phyloP scores from a whole-genome alignment of 78 protist genomes.

The Dictyostelium citrinum region DNA sequence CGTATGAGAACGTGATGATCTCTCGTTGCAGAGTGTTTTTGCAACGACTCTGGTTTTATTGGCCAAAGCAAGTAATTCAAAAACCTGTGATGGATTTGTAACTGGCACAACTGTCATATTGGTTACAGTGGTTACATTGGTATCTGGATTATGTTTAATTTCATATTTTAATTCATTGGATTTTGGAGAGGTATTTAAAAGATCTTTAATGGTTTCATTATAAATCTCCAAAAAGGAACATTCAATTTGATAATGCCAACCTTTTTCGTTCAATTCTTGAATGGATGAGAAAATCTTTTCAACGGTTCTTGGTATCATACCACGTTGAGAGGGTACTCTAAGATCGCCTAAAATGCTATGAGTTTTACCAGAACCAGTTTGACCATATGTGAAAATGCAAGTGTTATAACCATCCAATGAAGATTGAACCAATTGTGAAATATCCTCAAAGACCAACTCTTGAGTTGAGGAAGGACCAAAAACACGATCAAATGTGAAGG shows the following conservation, averaged over 20 bases:
- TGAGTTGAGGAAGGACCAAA: conserved; percentile 82
- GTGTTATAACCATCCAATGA: conserved; percentile 91
- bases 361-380: conserved; percentile 92
- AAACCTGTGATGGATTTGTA: conserved; percentile 37
- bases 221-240: conserved; percentile 84
- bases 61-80: conserved; percentile 54
- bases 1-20: conserved; percentile 90
- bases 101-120: conserved; percentile 39
- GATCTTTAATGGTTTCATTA: conserved; percentile 82
- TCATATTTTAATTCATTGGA: conserved; percentile 27
- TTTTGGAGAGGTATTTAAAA: not conserved
- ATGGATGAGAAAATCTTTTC: conserved; percentile 58
- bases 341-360: conserved; percentile 88
- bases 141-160: conserved; percentile 37
- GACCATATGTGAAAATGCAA: conserved; percentile 94
- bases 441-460: conserved; percentile 86
- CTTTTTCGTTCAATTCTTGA: conserved; percentile 16
- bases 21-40: conserved; percentile 83
- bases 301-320: conserved; percentile 86
- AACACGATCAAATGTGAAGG: conserved; percentile 80
- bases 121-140: not conserved
- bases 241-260: conserved; percentile 71
- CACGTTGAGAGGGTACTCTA: conserved; percentile 5
- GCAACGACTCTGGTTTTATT: conserved; percentile 76
- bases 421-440: conserved; percentile 80